Evolutionary conservation across 192 early-diverging fungal genomes (phyloP).

Genomic region (Coemansia sp.): DNA sequence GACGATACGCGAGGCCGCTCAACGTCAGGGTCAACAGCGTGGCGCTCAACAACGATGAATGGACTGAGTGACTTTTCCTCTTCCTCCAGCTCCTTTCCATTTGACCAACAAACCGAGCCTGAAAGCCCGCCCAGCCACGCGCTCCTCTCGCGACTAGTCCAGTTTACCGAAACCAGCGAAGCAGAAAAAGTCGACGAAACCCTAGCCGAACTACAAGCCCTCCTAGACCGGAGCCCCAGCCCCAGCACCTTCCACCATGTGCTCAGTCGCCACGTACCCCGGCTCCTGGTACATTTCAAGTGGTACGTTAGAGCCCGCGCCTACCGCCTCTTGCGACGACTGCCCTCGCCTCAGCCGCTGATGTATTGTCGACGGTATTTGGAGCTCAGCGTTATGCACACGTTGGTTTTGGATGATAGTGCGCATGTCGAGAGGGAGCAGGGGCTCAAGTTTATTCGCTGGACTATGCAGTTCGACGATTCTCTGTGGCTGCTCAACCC

Average conservation of each 20-base stretch:
- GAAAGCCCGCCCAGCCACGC: slow-evolving; percentile 3
- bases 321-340: slow-evolving; percentile 42
- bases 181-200: slow-evolving; percentile 40
- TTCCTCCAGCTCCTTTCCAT: neutral
- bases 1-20: slow-evolving; percentile 17
- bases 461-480: slow-evolving; percentile 41
- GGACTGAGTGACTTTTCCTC: slow-evolving; percentile 13
- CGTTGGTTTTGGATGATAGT: slow-evolving; percentile 34
- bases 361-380: slow-evolving; percentile 39
- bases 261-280: slow-evolving; percentile 29
- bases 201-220: slow-evolving; percentile 14
- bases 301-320: slow-evolving; percentile 49
- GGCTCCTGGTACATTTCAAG: slow-evolving; percentile 43
- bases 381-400: slow-evolving; percentile 43
- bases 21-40: slow-evolving; percentile 37
- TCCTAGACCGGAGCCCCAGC: slow-evolving; percentile 12
- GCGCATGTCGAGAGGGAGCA: slow-evolving; percentile 54
- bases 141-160: slow-evolving; percentile 13
- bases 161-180: slow-evolving; percentile 43
- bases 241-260: neutral
- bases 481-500: slow-evolving; percentile 35
- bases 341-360: slow-evolving; percentile 23
- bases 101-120: slow-evolving; percentile 1
- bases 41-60: slow-evolving; percentile 10
- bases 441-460: slow-evolving; percentile 50